Evolutionary conservation across 2,329 filamentous ascomycete genomes (phyloP).

Genomic region (Ceratocystis cubensis): DNA sequence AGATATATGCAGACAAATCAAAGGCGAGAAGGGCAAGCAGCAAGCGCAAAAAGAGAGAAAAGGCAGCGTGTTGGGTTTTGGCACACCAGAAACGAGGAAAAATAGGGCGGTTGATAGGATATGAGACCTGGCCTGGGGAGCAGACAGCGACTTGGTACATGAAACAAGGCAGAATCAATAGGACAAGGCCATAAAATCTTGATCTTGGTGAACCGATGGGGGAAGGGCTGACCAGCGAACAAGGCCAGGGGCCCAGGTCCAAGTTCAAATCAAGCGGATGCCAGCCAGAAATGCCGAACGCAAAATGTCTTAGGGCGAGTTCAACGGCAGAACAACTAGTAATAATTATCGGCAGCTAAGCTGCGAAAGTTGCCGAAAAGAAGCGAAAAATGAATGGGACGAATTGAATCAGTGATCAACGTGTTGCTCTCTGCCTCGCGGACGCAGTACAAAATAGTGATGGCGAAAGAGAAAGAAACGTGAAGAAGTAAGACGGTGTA

Average conservation of each 20-base stretch:
- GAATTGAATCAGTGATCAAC: too few relatives aligned
- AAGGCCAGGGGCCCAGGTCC: neutral
- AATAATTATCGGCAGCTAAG: neutral
- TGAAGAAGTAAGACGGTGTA: neutral
- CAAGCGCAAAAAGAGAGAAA: neutral
- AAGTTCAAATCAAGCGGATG: neutral
- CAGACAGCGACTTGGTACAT: neutral
- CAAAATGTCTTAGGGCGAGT: neutral
- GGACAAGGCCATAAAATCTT: constrained; percentile 1
- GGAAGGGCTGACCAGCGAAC: neutral
- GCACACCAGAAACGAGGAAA: neutral
- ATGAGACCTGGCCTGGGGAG: neutral
- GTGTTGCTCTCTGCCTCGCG: too few relatives aligned
- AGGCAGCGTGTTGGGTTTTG: neutral
- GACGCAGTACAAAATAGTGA: neutral
- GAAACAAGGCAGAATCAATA: neutral
- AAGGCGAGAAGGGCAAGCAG: neutral
- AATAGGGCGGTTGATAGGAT: neutral
- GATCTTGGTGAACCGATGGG: neutral
- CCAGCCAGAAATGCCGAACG: neutral
- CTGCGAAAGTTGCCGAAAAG: neutral
- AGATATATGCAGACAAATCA: neutral
- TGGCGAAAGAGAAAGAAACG: neutral
- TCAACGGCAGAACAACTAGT: neutral
- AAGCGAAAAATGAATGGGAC: neutral